phyloP scores from a whole-genome alignment of 23 red algal species.

The Chondrus crispus region DNA sequence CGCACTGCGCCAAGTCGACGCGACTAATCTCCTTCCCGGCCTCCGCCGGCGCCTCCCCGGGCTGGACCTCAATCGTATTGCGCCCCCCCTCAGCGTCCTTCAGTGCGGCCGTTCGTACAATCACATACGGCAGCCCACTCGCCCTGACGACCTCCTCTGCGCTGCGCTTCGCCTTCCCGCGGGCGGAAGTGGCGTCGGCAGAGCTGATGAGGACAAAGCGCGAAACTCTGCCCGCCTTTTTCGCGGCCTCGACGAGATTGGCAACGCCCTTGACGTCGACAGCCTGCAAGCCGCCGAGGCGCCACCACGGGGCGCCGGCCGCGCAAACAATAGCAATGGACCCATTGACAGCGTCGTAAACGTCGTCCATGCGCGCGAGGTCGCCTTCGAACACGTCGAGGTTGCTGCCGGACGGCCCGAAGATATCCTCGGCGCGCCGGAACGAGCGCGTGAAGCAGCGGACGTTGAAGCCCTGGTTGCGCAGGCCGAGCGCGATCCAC shows the following conservation, averaged over 20 bases:
- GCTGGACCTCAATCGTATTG: neutral
- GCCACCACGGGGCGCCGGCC: conserved; percentile 29
- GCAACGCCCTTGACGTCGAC: conserved; percentile 39
- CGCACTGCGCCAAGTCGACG: conserved; percentile 37
- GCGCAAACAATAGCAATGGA: conserved; percentile 43
- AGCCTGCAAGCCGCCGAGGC: conserved; percentile 22
- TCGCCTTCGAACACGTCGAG: conserved; percentile 57
- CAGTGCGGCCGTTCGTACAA: conserved; percentile 25
- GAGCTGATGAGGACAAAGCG: conserved; percentile 60
- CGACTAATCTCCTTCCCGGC: neutral
- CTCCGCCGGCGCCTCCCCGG: neutral
- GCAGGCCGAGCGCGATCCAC: conserved; percentile 67
- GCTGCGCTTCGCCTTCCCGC: conserved; percentile 14
- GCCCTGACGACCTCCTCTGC: conserved; percentile 13
- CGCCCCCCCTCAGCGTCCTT: conserved; percentile 16
- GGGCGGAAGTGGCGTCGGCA: neutral
- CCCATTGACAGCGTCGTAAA: conserved; percentile 44
- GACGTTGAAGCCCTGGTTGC: conserved; percentile 61
- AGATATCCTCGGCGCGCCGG: conserved; percentile 42
- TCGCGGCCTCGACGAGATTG: conserved; percentile 25
- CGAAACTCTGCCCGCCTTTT: conserved; percentile 10
- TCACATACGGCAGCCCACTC: conserved; percentile 47
- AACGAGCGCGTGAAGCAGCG: conserved; percentile 45
- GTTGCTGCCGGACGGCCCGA: conserved; percentile 67
- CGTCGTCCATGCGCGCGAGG: neutral